Conservation (phyloP, 352 stramenopile genomes). For the Globisporangium ultimum region DNA sequence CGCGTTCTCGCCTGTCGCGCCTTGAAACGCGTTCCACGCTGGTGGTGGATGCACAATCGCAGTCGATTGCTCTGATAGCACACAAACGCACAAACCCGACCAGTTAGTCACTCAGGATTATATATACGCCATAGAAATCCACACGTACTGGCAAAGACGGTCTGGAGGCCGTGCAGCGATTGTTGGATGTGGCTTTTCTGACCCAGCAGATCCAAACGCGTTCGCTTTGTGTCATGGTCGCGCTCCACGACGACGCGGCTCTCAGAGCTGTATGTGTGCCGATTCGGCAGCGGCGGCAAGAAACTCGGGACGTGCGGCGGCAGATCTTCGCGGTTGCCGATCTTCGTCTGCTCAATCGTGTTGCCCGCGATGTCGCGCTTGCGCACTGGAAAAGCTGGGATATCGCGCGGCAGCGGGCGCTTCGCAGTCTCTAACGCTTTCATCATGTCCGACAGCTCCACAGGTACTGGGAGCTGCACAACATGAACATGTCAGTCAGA, state of each 20-base stretch:
- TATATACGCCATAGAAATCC: background rate
- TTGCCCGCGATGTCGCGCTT: slow-evolving; percentile 47
- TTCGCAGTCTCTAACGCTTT: slow-evolving; percentile 52
- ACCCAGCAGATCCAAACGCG: slow-evolving; percentile 43
- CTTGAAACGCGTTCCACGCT: slow-evolving; percentile 53
- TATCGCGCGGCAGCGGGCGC: slow-evolving; percentile 49
- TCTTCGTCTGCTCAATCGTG: slow-evolving; percentile 52
- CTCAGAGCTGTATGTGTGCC: slow-evolving; percentile 57
- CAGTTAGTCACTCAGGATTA: slow-evolving; percentile 3
- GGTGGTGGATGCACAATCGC: slow-evolving; percentile 40
- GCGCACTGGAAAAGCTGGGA: slow-evolving; percentile 42
- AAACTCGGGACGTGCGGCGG: slow-evolving; percentile 50
- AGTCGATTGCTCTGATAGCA: slow-evolving; percentile 31
- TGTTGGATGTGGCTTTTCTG: slow-evolving; percentile 63
- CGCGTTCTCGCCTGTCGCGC: slow-evolving; percentile 32
- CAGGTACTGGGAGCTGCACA: slow-evolving; percentile 18
- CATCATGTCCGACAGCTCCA: slow-evolving; percentile 45
- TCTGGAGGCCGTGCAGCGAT: slow-evolving; percentile 51
- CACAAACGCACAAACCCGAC: background rate
- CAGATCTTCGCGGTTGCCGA: slow-evolving; percentile 46
- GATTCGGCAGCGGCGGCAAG: slow-evolving; percentile 45
- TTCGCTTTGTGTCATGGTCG: slow-evolving; percentile 50
- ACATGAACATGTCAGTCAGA: background rate
- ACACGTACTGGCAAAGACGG: slow-evolving; percentile 32
- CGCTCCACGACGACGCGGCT: slow-evolving; percentile 49